These are phyloP conservation scores for Nothomitra cinnamomea DNA, from an alignment of 2,329 filamentous ascomycete genomes.

Conservation along the genomic window DNA sequence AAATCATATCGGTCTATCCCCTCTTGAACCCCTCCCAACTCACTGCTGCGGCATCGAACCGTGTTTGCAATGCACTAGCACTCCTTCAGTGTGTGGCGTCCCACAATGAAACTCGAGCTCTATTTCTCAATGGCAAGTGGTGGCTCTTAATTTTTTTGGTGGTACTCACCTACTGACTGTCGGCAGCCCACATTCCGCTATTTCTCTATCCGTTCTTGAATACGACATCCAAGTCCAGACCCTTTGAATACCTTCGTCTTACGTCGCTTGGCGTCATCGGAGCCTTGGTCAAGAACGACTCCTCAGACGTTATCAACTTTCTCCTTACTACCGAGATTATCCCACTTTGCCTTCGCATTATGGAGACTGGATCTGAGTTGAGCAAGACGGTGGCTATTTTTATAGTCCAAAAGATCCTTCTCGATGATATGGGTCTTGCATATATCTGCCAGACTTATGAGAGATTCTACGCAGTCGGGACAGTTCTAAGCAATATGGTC, in stretches of 20 bases:
- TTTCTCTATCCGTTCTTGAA: constrained; percentile 98
- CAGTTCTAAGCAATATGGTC: constrained; percentile 97
- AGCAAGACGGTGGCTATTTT: constrained; percentile 99
- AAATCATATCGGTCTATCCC: constrained; percentile 97
- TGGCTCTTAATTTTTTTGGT: not conserved
- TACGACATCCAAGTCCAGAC: constrained; percentile 92
- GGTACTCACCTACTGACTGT: not conserved
- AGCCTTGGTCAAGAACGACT: constrained; percentile 96
- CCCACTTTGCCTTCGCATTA: constrained; percentile 88
- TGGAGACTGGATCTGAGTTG: constrained; percentile 96
- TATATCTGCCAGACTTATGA: constrained; percentile 99
- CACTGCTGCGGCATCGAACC: constrained; percentile 90
- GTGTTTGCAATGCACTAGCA: constrained; percentile 92
- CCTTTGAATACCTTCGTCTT: constrained; percentile 91
- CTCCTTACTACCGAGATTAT: constrained; percentile 97
- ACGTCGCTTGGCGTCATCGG: constrained; percentile 95
- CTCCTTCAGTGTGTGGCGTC: constrained; percentile 93
- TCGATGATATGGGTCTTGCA: constrained; percentile 90
- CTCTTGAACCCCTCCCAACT: constrained; percentile 92
- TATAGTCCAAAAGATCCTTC: constrained; percentile 95
- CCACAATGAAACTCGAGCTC: constrained; percentile 84
- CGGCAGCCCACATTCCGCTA: constrained; percentile 78
- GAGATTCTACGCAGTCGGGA: constrained; percentile 94
- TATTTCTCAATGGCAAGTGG: constrained; percentile 74
- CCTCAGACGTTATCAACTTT: constrained; percentile 97